phyloP scores from a whole-genome alignment of 176 grass and related monocot species.

The Secale cereale region DNA sequence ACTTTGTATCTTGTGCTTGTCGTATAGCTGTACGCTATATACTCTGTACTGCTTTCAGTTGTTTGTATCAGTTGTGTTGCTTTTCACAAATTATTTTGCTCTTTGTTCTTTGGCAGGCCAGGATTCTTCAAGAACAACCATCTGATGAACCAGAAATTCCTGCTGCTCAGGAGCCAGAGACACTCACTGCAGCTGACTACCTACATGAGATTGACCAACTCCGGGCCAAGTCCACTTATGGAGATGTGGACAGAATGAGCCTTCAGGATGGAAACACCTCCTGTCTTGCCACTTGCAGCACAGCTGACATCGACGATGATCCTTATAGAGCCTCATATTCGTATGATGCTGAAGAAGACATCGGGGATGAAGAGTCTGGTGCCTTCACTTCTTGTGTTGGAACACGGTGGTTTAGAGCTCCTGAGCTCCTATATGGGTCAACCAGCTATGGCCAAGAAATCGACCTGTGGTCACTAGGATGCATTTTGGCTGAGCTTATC shows the following conservation, averaged over 20 bases:
- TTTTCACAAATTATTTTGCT: slow-evolving; percentile 27
- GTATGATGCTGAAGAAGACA: slow-evolving; percentile 56
- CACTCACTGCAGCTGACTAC: slow-evolving; percentile 68
- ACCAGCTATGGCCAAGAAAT: slow-evolving; percentile 76
- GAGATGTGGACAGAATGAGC: slow-evolving; percentile 80
- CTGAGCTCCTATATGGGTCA: slow-evolving; percentile 90
- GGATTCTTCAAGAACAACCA: slow-evolving; percentile 48
- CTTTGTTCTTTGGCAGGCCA: slow-evolving; percentile 46
- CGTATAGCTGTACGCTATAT: background rate
- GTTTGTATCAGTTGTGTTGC: slow-evolving; percentile 8
- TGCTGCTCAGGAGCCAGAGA: slow-evolving; percentile 27
- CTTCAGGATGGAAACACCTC: slow-evolving; percentile 73
- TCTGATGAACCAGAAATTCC: slow-evolving; percentile 31
- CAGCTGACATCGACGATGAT: slow-evolving; percentile 74
- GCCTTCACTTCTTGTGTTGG: slow-evolving; percentile 83
- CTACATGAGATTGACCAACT: slow-evolving; percentile 71
- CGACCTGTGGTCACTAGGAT: slow-evolving; percentile 92
- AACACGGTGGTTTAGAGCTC: slow-evolving; percentile 86
- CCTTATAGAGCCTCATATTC: slow-evolving; percentile 60
- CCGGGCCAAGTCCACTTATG: slow-evolving; percentile 38
- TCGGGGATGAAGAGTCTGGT: slow-evolving; percentile 46
- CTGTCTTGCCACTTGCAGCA: slow-evolving; percentile 85
- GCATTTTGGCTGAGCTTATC: slow-evolving; percentile 80
- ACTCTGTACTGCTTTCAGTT: background rate
- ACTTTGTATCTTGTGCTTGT: background rate